Conservation (phyloP, 2,329 filamentous ascomycete species). For the Triangularia verruculosa region DNA sequence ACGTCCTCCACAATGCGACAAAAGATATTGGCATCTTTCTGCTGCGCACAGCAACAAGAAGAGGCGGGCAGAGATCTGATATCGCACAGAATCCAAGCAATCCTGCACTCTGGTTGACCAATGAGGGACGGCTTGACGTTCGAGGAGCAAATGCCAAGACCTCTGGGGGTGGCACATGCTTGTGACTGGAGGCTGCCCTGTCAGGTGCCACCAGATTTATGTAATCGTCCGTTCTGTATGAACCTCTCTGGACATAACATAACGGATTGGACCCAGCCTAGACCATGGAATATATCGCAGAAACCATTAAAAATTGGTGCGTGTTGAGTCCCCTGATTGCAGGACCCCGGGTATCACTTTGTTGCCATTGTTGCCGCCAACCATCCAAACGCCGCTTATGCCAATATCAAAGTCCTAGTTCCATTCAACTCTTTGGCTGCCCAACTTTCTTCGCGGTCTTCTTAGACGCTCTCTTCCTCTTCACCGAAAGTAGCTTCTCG, state of each 20-base stretch:
- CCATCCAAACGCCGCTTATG: too few relatives aligned
- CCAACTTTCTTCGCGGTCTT: slow-evolving; percentile 19
- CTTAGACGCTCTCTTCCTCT: slow-evolving; percentile 29
- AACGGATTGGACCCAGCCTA: too few relatives aligned
- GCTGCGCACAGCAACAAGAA: slow-evolving; percentile 10
- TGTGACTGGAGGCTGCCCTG: background rate
- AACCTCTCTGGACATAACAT: too few relatives aligned
- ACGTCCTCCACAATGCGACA: background rate
- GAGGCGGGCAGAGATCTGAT: slow-evolving; percentile 12
- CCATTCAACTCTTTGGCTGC: background rate
- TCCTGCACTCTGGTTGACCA: slow-evolving; percentile 1
- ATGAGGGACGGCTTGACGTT: slow-evolving; percentile 19
- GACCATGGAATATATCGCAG: background rate
- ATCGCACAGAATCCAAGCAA: slow-evolving; percentile 6
- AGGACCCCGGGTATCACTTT: background rate
- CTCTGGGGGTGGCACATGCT: background rate
- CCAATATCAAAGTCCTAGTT: background rate
- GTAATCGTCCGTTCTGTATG: background rate
- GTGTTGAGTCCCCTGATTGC: background rate
- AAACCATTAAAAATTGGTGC: too few relatives aligned
- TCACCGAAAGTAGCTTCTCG: slow-evolving; percentile 61
- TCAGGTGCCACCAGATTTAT: background rate
- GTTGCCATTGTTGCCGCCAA: background rate
- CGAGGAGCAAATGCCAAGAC: background rate
- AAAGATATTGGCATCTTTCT: background rate